Conservation (phyloP, 768 basidiomycete species). For the Kwoniella newhampshirensis region DNA sequence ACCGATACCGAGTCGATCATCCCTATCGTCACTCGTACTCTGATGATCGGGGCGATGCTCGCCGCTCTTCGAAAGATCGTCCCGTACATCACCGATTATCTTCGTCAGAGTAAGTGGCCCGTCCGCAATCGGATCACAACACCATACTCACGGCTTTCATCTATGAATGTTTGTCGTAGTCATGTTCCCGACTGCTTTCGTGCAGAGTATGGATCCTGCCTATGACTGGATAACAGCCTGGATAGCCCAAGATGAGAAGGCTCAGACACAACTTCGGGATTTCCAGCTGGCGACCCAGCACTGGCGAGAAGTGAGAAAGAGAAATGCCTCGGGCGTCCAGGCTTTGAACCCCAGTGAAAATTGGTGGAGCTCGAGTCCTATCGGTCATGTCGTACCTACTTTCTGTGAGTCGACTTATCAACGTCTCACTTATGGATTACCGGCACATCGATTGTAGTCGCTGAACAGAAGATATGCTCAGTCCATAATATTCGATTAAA, state of each 20-base stretch:
- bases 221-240: conserved; percentile 37
- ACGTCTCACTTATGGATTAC: background rate
- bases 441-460: background rate
- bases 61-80: no score
- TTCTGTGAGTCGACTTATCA: conserved; percentile 22
- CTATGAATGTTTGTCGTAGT: conserved; percentile 10
- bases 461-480: background rate
- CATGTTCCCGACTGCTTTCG: conserved; percentile 39
- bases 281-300: conserved; percentile 32
- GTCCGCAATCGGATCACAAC: no score
- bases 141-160: no score
- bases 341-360: conserved; percentile 22
- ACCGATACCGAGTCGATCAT: no score
- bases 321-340: background rate
- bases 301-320: conserved; percentile 14
- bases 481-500: conserved; percentile 20
- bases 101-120: no score
- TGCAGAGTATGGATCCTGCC: conserved; percentile 24
- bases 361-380: conserved; percentile 24
- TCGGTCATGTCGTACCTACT: conserved; percentile 34
- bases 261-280: conserved; percentile 30
- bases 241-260: conserved; percentile 34
- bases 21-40: no score
- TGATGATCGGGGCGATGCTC: no score
- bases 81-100: no score